phyloP scores from a whole-genome alignment of 495 filamentous ascomycete species.

The Glarea lozoyensis region DNA sequence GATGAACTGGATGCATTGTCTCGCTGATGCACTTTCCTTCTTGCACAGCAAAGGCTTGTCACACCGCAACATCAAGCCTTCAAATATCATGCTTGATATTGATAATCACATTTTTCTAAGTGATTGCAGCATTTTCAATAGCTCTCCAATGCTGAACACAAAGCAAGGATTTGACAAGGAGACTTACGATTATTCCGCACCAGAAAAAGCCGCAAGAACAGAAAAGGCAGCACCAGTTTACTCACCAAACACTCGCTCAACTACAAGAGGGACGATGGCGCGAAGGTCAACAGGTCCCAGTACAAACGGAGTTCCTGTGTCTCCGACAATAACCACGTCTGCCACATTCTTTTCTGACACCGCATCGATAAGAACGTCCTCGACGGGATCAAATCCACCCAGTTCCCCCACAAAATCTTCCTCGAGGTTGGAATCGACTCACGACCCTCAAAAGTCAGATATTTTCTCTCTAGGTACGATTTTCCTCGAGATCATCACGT shows the following conservation, averaged over 20 bases:
- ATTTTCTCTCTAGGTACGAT: conserved; percentile 71
- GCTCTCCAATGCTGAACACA: conserved; percentile 43
- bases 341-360: not conserved
- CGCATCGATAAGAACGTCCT: conserved; percentile 4
- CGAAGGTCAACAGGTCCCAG: conserved; percentile 6
- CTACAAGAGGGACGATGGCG: conserved; percentile 3
- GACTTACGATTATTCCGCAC: conserved; percentile 78
- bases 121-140: conserved; percentile 54
- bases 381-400: conserved; percentile 1
- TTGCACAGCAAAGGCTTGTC: conserved; percentile 64
- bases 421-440: no score
- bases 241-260: conserved; percentile 35
- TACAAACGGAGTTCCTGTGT: not conserved
- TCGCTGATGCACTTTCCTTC: conserved; percentile 67
- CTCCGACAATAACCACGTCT: not conserved
- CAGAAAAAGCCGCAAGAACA: conserved; percentile 55
- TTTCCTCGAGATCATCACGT: conserved; percentile 59
- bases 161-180: conserved; percentile 56
- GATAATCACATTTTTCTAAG: conserved; percentile 64
- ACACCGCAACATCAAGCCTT: conserved; percentile 78
- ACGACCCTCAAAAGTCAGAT: conserved; percentile 47
- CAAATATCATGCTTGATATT: conserved; percentile 66
- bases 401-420: not conserved
- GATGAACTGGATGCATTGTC: conserved; percentile 82
- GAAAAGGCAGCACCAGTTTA: conserved; percentile 17